Evolutionary conservation across 225 moss, liverwort and hornwort species (phyloP), one percentile per base, ranked within the genome.

Genomic region (Anthoceros angustus): DNA sequence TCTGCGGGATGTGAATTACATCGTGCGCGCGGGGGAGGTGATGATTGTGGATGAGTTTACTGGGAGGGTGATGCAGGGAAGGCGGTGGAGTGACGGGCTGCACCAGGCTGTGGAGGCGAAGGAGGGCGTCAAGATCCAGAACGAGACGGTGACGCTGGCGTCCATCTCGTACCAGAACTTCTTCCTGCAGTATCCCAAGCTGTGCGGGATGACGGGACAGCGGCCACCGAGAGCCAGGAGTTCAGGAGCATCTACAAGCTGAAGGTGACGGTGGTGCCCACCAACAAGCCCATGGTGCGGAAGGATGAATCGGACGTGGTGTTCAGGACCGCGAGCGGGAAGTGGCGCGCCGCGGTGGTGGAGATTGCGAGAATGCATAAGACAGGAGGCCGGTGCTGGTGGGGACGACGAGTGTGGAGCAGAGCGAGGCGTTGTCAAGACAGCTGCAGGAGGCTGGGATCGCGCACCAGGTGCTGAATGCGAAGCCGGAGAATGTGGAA

Each of bases 301-400:
- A 91, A 86, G 94, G 91, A 95, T 69, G 91, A 95, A 76, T 90
- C 94, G 55, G 94, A 95, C 69, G 94, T 95, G 60, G 91, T 95
- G 40, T 95, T 91, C 64, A 82, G 88, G 77, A 85, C 83, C 6
- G 88, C 77, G 43, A 82, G 38, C 65, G 94, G 94, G 38, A 95
- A 95, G 64, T 95, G 94, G 94, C 80, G 88, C 73, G 91, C 91
- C 40, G 42, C 80, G 67, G 90, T 91, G 25, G 91, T 90, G 43
- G 94, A 95, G 74, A 88, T 95, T 61, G 80, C 82, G 64, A 83
- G 91, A 45, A 91, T 91, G 94, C 76, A 88, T 64, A 88, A 83
- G 73, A 79, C 84, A 64, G 88, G 67, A 80, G 94, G 41, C 94
- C 90, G 72, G 88, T 95, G 25, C 74, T 95, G 69, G 94, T 95